A percentile compares a stretch with the other conserved stretches of the same genome.
phyloP scores from a whole-genome alignment of 345 rosid species.

The Pugionium cornutum region DNA sequence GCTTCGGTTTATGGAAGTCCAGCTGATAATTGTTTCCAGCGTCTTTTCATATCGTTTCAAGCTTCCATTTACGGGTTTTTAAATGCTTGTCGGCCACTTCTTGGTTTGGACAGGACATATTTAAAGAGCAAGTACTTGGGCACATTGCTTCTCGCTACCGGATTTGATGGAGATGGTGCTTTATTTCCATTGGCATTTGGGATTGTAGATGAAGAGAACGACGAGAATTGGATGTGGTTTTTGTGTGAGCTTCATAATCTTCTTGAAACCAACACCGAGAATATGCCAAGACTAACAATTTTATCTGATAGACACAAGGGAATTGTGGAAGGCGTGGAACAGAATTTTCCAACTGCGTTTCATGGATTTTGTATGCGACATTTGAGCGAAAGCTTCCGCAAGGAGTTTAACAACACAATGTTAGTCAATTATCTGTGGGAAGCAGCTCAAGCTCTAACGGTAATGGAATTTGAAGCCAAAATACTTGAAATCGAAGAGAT shows the following conservation, averaged over 20 bases:
- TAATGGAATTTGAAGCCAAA: slow-evolving; percentile 87
- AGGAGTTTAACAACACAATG: slow-evolving; percentile 91
- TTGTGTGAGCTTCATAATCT: slow-evolving; percentile 88
- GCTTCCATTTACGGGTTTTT: slow-evolving; percentile 96
- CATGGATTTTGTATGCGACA: slow-evolving; percentile 98
- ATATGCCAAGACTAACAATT: slow-evolving; percentile 96
- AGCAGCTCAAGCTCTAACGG: slow-evolving; percentile 90
- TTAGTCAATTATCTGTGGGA: slow-evolving; percentile 92
- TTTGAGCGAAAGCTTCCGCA: slow-evolving; percentile 88
- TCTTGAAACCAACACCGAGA: slow-evolving; percentile 90
- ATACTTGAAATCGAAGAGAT: slow-evolving; percentile 85
- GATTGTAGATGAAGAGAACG: slow-evolving; percentile 92
- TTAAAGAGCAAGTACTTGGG: slow-evolving; percentile 94
- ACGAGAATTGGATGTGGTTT: slow-evolving; percentile 99
- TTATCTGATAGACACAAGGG: slow-evolving; percentile 90
- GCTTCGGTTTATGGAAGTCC: slow-evolving; percentile 86
- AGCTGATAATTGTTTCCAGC: slow-evolving; percentile 79
- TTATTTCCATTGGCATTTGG: slow-evolving; percentile 94
- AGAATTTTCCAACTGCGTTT: slow-evolving; percentile 92
- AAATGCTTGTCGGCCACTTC: slow-evolving; percentile 93
- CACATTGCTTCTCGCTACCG: slow-evolving; percentile 89
- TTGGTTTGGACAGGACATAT: slow-evolving; percentile 85
- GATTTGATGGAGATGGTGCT: slow-evolving; percentile 96
- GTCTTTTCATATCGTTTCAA: slow-evolving; percentile 93
- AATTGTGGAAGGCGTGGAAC: slow-evolving; percentile 87